A percentile compares a stretch with the other conserved stretches of the same genome.
phyloP scores from a whole-genome alignment of 1,284 basidiomycete genomes.

The Fomes fomentarius region DNA sequence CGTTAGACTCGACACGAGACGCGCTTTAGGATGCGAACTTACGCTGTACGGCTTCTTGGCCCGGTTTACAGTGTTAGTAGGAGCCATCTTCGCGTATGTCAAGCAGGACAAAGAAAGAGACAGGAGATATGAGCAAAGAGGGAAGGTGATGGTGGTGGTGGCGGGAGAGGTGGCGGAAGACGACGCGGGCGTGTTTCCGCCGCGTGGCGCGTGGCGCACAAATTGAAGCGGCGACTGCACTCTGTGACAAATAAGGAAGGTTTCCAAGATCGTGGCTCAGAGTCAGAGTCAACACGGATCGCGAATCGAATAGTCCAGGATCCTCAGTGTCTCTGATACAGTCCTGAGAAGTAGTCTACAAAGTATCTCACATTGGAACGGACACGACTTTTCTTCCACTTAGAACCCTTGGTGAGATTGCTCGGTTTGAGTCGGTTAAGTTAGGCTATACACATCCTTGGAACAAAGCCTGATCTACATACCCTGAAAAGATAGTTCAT shows the following conservation, averaged over 20 bases:
- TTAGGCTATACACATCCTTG: too few species aligned
- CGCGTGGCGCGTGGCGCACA: background rate
- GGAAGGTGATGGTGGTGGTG: constrained; percentile 5
- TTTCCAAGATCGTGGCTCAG: constrained; percentile 15
- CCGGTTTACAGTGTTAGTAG: constrained; percentile 26
- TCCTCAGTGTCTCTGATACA: too few species aligned
- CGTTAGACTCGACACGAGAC: constrained; percentile 5
- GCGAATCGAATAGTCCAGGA: too few species aligned
- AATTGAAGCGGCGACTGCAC: constrained; percentile 21
- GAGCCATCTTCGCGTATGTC: constrained; percentile 25
- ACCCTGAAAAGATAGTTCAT: background rate
- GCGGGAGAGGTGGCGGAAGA: constrained; percentile 6
- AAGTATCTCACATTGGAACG: too few species aligned
- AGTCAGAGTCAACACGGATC: too few species aligned
- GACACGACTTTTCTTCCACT: too few species aligned
- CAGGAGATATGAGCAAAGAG: constrained; percentile 2
- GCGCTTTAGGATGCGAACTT: constrained; percentile 24
- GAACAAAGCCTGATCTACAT: too few species aligned
- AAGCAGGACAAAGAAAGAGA: background rate
- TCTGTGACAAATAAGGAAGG: constrained; percentile 9
- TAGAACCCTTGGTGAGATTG: too few species aligned
- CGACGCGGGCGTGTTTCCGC: background rate
- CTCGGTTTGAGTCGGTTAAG: too few species aligned
- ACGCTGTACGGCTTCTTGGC: constrained; percentile 56
- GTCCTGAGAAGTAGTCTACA: too few species aligned